These are phyloP conservation scores for Penicillium maclennaniae DNA, from an alignment of 495 filamentous ascomycete species.

Conservation along the genomic window DNA sequence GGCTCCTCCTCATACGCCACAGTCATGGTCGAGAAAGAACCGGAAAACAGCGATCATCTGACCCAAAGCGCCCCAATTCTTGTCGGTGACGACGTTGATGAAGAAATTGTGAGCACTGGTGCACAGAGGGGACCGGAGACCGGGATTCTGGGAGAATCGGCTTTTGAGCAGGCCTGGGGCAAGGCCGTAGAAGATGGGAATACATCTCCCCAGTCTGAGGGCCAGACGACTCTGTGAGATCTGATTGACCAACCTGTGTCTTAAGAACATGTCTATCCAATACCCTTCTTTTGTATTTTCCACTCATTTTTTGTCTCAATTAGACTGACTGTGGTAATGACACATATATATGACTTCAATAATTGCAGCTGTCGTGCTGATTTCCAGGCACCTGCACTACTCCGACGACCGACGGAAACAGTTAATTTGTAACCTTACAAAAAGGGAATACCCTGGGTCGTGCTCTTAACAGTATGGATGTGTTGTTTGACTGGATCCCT, in stretches of 20 bases:
- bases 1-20: constrained; percentile 22
- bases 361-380: not conserved
- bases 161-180: constrained; percentile 44
- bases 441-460: too few species aligned
- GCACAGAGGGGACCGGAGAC: not conserved
- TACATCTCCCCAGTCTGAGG: constrained; percentile 2
- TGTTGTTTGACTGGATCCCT: too few species aligned
- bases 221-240: constrained; percentile 1
- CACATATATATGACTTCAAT: constrained; percentile 6
- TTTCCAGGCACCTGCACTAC: too few species aligned
- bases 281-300: constrained; percentile 16
- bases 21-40: constrained; percentile 25
- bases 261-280: constrained; percentile 12
- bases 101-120: not conserved
- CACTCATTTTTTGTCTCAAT: constrained; percentile 7
- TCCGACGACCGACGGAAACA: too few species aligned
- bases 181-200: constrained; percentile 35
- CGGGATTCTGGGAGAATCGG: constrained; percentile 18
- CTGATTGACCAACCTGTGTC: not conserved
- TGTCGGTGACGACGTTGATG: constrained; percentile 7
- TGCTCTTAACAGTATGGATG: too few species aligned
- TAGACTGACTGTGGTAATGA: constrained; percentile 16
- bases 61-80: constrained; percentile 12
- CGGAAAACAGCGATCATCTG: constrained; percentile 2
- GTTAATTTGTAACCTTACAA: too few species aligned